Evolutionary conservation across 2,329 filamentous ascomycete species (phyloP).

Genomic region (Fonsecaea erecta): DNA sequence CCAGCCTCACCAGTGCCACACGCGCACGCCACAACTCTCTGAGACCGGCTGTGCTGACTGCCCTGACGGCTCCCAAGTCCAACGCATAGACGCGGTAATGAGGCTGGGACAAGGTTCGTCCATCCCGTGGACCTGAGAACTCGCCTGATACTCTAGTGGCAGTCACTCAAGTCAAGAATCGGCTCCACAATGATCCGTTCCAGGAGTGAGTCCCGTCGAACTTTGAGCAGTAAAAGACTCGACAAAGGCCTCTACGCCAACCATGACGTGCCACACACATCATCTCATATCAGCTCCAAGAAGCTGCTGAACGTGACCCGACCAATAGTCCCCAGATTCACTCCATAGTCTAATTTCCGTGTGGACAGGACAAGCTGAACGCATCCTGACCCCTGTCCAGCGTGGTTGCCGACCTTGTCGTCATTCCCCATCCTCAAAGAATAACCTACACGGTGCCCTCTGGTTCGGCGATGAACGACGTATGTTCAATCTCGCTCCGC

Average conservation of each 20-base stretch:
- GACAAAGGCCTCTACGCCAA: slow-evolving; percentile 1
- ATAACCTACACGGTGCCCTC: background rate
- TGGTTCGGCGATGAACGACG: background rate
- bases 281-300: slow-evolving; percentile 25
- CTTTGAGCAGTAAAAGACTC: background rate
- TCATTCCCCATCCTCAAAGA: slow-evolving; percentile 5
- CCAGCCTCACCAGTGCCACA: slow-evolving; percentile 24
- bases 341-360: slow-evolving; percentile 10
- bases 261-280: slow-evolving; percentile 12
- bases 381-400: slow-evolving; percentile 34
- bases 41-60: slow-evolving; percentile 7
- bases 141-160: slow-evolving; percentile 14
- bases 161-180: slow-evolving; percentile 12
- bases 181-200: slow-evolving; percentile 14
- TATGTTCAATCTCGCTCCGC: slow-evolving; percentile 86
- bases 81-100: slow-evolving; percentile 15
- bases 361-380: slow-evolving; percentile 21
- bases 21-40: slow-evolving; percentile 8
- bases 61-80: background rate
- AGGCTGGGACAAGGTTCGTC: slow-evolving; percentile 14
- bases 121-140: background rate
- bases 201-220: background rate
- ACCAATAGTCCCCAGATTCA: slow-evolving; percentile 24
- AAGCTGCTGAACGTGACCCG: slow-evolving; percentile 16
- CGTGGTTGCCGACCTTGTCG: slow-evolving; percentile 29